These are phyloP conservation scores for Vitellaria paradoxa DNA, from an alignment of 179 eudicot genomes.

Conservation along the genomic window DNA sequence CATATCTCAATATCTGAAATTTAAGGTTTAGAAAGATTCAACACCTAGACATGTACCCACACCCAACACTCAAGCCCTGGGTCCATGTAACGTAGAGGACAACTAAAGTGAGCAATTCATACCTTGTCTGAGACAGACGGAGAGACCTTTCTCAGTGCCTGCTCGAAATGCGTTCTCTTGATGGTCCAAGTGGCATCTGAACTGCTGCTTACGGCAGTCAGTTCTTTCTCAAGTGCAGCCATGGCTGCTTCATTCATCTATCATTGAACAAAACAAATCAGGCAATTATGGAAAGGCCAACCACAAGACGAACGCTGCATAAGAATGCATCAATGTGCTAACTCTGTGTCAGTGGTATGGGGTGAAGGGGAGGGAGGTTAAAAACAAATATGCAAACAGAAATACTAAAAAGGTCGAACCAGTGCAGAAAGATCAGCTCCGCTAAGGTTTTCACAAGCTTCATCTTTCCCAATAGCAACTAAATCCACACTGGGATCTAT, in stretches of 20 bases:
- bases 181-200: constrained; percentile 33
- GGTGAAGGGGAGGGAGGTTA: too few relatives aligned
- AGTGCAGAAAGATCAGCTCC: constrained; percentile 89
- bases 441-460: constrained; percentile 62
- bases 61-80: too few relatives aligned
- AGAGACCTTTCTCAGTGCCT: constrained; percentile 47
- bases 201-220: constrained; percentile 12
- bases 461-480: constrained; percentile 51
- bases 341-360: too few relatives aligned
- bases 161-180: constrained; percentile 58
- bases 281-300: not conserved
- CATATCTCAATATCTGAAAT: too few relatives aligned
- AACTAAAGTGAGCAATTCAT: not conserved
- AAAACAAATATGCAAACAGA: not conserved
- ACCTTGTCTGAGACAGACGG: constrained; percentile 89
- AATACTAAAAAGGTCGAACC: constrained; percentile 33
- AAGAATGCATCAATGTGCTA: too few relatives aligned
- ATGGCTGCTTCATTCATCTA: constrained; percentile 80
- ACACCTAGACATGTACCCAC: too few relatives aligned
- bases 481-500: constrained; percentile 69
- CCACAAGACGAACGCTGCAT: not conserved
- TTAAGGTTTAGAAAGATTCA: too few relatives aligned
- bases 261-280: not conserved
- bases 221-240: constrained; percentile 57
- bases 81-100: too few relatives aligned